These are phyloP conservation scores for Plectosphaerella sp. DNA, from an alignment of 2,329 filamentous ascomycete genomes.

Conservation along the genomic window DNA sequence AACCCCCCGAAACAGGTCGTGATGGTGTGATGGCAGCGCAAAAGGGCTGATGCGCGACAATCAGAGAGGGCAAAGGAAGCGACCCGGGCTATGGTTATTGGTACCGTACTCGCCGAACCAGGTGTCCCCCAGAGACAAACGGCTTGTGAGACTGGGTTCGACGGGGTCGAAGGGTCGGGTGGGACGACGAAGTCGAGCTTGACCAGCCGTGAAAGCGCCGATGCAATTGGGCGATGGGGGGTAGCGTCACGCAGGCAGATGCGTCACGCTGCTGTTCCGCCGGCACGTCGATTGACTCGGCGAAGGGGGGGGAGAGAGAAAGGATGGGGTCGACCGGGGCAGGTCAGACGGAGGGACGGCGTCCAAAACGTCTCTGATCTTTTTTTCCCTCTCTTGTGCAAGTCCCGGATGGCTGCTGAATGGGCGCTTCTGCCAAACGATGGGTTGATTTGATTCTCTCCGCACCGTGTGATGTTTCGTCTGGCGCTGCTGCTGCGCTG, in stretches of 20 bases:
- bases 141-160: neutral
- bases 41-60: neutral
- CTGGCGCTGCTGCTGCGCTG: neutral
- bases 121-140: neutral
- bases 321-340: neutral
- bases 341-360: neutral
- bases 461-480: constrained; percentile 4
- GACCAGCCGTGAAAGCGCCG: neutral
- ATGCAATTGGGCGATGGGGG: neutral
- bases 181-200: neutral
- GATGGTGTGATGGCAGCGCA: constrained; percentile 3
- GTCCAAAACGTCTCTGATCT: neutral
- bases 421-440: neutral
- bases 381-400: too few species aligned
- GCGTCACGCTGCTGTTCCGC: neutral
- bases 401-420: neutral
- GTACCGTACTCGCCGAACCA: neutral
- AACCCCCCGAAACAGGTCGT: neutral
- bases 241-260: neutral
- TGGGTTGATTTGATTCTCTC: neutral
- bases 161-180: neutral
- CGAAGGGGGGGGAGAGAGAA: neutral
- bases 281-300: neutral
- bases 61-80: neutral
- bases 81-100: neutral